Base-by-base conservation (phyloP, 2,329 filamentous ascomycete genomes). In the Fusarium acutatum region DNA sequence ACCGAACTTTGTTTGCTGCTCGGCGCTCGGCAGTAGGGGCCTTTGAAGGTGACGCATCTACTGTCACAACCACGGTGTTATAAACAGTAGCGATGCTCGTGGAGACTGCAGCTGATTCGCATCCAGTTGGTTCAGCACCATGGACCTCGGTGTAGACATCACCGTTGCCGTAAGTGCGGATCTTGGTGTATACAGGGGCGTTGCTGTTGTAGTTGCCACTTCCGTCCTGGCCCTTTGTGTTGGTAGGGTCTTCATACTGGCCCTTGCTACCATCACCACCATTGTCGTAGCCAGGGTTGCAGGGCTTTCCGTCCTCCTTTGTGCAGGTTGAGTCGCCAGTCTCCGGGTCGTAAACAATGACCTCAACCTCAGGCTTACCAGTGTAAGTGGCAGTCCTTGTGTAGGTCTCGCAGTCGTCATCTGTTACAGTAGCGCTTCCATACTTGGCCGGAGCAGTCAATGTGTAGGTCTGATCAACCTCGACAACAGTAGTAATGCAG, bases 41-140 rank as follows among this genome's bases (percentile, higher is more conserved):
- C 24, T 54, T 67, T 28, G 77, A 67, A n/a, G 67, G 38, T 11
- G 65, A 62, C 14, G 64, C 56, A 46, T 63, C 66, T 35, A 81
- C 73, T 11, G 81, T 83, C 63, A 80, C 76, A 22, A 78, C 66
- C n/a, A 83, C 74, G 3, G 82, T 84, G 74, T 82, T 83, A 71
- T 80, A 83, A 38, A 80, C 74, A 20, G 82, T 83, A 17, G 78
- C 69, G 30, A 81, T 77, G 46, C 77, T 80, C 32, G 81, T 81
- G 10, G 78, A 79, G 28, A 76, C 64, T 18, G 73, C 64, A 56
- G 64, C 71, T 6, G 67, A 62, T 35, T 77, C 67, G 35, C 79
- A 82, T 26, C 69, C 71, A 28, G 74, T 73, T 22, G 66, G 73
- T 8, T 67, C 54, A 35, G 35, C 49, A 60, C 44, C 69, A 40